These are phyloP conservation scores for Tanacetum coccineum DNA, from an alignment of 129 eudicot genomes.

Conservation along the genomic window DNA sequence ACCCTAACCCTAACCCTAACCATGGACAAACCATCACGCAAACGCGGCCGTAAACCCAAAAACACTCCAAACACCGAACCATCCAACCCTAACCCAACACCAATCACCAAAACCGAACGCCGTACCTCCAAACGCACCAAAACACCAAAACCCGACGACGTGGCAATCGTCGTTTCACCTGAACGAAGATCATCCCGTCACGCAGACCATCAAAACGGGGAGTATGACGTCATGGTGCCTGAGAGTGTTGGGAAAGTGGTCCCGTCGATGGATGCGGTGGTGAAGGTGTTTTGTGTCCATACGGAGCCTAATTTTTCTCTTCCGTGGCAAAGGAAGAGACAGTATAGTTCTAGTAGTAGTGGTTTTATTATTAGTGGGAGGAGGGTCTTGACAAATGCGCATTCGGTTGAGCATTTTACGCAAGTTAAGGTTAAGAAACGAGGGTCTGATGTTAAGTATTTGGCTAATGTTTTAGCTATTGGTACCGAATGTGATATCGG, in stretches of 20 bases:
- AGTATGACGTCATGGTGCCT: slow-evolving; percentile 16
- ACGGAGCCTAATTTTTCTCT: slow-evolving; percentile 56
- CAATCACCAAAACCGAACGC: slow-evolving; percentile 23
- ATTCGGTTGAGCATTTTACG: slow-evolving; percentile 56
- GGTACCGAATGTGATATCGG: slow-evolving; percentile 64
- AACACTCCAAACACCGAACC: slow-evolving; percentile 14
- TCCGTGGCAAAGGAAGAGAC: slow-evolving; percentile 58
- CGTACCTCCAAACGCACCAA: slow-evolving; percentile 34
- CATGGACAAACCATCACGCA: slow-evolving; percentile 37
- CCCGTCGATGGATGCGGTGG: slow-evolving; percentile 61
- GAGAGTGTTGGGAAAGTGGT: slow-evolving; percentile 39
- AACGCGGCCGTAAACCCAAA: slow-evolving; percentile 37
- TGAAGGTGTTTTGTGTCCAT: slow-evolving; percentile 53
- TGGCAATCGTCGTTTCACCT: slow-evolving; percentile 29
- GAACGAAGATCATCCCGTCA: slow-evolving; percentile 33
- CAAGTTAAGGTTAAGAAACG: slow-evolving; percentile 56
- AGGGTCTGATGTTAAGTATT: slow-evolving; percentile 47
- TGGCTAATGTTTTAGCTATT: slow-evolving; percentile 52
- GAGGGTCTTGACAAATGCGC: slow-evolving; percentile 58
- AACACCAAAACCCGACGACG: slow-evolving; percentile 18
- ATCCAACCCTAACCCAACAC: slow-evolving; percentile 31
- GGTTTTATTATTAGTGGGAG: slow-evolving; percentile 48
- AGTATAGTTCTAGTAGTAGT: slow-evolving; percentile 57
- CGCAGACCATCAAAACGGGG: slow-evolving; percentile 25
- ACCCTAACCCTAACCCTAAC: slow-evolving; percentile 12